Evolutionary conservation across 352 stramenopile genomes (phyloP).

Genomic region (Globisporangium takayamanum): DNA sequence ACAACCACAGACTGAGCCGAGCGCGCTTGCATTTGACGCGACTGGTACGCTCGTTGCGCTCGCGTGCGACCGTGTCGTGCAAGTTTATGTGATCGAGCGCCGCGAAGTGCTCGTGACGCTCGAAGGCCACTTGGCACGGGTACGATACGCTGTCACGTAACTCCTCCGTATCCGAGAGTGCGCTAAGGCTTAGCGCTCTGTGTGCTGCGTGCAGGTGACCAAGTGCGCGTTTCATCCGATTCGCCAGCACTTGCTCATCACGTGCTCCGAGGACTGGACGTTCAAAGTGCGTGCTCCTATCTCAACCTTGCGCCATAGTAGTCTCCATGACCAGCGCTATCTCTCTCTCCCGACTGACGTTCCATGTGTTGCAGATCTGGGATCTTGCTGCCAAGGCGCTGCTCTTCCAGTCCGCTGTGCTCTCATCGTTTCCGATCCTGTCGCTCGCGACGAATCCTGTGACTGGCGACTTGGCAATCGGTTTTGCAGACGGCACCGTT

Average conservation of each 20-base stretch:
- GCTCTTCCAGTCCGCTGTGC: slow-evolving; percentile 70
- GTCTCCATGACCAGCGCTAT: too few species aligned
- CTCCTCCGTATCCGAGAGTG: not conserved
- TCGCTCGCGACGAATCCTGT: slow-evolving; percentile 51
- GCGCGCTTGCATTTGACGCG: slow-evolving; percentile 53
- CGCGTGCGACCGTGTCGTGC: slow-evolving; percentile 37
- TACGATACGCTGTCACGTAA: slow-evolving; percentile 11
- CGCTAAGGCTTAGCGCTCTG: too few species aligned
- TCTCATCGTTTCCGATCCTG: slow-evolving; percentile 71
- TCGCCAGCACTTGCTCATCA: slow-evolving; percentile 59
- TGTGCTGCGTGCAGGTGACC: slow-evolving; percentile 35
- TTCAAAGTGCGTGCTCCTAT: slow-evolving; percentile 48
- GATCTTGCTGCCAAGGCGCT: slow-evolving; percentile 51
- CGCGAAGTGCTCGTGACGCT: slow-evolving; percentile 54
- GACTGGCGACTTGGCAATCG: slow-evolving; percentile 58
- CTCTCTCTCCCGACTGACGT: too few species aligned
- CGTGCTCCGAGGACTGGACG: slow-evolving; percentile 73
- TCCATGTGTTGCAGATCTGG: slow-evolving; percentile 47
- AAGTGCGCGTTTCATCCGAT: slow-evolving; percentile 68
- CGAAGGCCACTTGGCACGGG: slow-evolving; percentile 58
- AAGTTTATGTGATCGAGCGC: slow-evolving; percentile 48
- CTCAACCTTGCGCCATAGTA: too few species aligned
- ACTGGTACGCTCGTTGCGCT: slow-evolving; percentile 57
- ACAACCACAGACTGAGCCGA: slow-evolving; percentile 28
- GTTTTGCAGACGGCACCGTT: slow-evolving; percentile 65